Conservation (phyloP, 495 filamentous ascomycete species). For the Penicillium silybi region DNA sequence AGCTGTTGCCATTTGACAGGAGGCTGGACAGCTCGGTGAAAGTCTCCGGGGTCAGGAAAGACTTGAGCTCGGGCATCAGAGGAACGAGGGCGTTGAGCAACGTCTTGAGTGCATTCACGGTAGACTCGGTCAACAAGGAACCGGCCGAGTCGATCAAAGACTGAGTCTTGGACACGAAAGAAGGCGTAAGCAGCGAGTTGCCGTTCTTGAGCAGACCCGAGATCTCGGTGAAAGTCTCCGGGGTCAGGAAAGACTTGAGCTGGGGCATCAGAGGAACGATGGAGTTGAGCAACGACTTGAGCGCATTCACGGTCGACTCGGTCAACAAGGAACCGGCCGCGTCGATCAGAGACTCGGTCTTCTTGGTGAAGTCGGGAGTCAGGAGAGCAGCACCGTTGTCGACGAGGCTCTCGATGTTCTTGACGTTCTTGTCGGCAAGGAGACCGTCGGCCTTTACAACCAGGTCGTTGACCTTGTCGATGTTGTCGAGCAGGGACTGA, state of each 20-base stretch:
- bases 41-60: constrained; percentile 36
- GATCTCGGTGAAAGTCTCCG: constrained; percentile 32
- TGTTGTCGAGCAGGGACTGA: constrained; percentile 33
- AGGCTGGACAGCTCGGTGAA: constrained; percentile 34
- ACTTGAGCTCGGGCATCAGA: constrained; percentile 34
- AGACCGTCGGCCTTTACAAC: constrained; percentile 30
- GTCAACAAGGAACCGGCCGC: constrained; percentile 11
- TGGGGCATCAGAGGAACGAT: constrained; percentile 21
- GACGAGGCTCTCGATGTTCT: constrained; percentile 35
- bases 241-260: constrained; percentile 24
- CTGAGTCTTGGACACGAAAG: no score
- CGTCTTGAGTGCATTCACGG: constrained; percentile 29
- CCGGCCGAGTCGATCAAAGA: no score
- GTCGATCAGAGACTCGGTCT: constrained; percentile 14
- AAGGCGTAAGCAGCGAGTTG: constrained; percentile 34
- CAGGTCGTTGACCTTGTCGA: constrained; percentile 35
- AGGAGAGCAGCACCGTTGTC: constrained; percentile 35
- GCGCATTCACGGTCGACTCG: constrained; percentile 1
- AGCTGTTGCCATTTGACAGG: constrained; percentile 33
- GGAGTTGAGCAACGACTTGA: constrained; percentile 13
- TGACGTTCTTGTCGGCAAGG: constrained; percentile 26
- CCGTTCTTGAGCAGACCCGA: constrained; percentile 35
- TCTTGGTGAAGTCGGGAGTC: constrained; percentile 25
- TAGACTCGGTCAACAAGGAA: no score
- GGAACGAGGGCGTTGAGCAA: constrained; percentile 34